Percentiles rank a stretch among this genome's conserved stretches.
phyloP scores from a whole-genome alignment of 2,329 filamentous ascomycete genomes.

The Berkeleyomyces rouxiae region DNA sequence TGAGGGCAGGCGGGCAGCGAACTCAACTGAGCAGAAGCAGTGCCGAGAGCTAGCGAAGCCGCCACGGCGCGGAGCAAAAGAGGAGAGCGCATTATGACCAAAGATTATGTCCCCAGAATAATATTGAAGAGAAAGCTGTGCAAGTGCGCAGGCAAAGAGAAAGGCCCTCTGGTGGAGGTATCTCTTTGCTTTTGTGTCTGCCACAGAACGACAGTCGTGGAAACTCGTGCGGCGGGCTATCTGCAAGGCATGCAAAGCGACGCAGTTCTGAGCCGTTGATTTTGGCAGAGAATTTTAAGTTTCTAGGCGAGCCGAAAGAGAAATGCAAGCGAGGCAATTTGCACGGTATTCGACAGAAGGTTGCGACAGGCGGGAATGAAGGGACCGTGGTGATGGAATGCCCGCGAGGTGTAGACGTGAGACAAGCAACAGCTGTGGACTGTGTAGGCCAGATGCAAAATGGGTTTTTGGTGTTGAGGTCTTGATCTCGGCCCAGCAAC shows the following conservation, averaged over 20 bases:
- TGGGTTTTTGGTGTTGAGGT: background rate
- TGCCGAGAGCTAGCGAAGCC: slow-evolving; percentile 3
- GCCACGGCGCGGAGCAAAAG: slow-evolving; percentile 2
- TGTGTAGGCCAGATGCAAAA: background rate
- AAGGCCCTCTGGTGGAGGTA: background rate
- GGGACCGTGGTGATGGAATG: background rate
- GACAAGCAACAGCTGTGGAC: background rate
- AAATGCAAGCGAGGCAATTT: background rate
- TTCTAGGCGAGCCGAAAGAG: background rate
- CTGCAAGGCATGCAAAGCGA: background rate
- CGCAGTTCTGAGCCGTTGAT: background rate
- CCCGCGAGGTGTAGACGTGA: background rate
- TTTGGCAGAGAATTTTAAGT: background rate
- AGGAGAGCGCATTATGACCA: slow-evolving; percentile 5
- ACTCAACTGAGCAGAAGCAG: slow-evolving; percentile 8
- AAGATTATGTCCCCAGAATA: background rate
- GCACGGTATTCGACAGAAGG: background rate
- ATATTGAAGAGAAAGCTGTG: background rate
- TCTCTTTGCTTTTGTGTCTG: background rate
- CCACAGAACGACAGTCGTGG: background rate
- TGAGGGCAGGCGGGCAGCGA: slow-evolving; percentile 11
- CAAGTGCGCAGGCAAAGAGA: background rate
- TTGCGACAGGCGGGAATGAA: background rate
- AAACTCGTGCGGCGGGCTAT: background rate
- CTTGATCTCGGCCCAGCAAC: background rate